phyloP scores from a whole-genome alignment of 371 early-diverging fungal genomes.

The Circinella umbellata region DNA sequence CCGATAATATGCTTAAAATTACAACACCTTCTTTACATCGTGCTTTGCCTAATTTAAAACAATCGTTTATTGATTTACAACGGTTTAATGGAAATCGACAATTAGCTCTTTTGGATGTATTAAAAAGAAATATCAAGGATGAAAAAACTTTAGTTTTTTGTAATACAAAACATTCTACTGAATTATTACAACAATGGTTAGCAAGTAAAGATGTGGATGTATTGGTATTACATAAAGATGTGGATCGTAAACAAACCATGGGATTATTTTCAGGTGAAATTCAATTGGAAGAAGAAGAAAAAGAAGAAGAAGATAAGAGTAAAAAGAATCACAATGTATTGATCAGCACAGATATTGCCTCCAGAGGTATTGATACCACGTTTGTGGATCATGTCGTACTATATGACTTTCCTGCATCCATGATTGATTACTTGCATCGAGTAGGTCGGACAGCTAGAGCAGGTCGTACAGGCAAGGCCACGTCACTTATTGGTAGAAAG shows the following conservation, averaged over 20 bases:
- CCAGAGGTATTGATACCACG: constrained; percentile 93
- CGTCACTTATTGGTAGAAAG: constrained; percentile 78
- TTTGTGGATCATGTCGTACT: constrained; percentile 91
- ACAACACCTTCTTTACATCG: constrained; percentile 87
- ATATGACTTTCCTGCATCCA: constrained; percentile 93
- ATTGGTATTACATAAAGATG: constrained; percentile 65
- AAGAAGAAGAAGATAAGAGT: not conserved
- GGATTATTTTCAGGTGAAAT: constrained; percentile 35
- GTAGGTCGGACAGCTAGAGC: constrained; percentile 95
- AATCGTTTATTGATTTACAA: constrained; percentile 76
- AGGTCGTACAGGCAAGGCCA: constrained; percentile 86
- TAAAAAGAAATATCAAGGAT: constrained; percentile 67
- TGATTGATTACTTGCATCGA: constrained; percentile 96
- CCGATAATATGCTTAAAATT: constrained; percentile 62
- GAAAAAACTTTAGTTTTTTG: constrained; percentile 82
- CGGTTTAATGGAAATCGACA: constrained; percentile 65
- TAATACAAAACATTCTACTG: constrained; percentile 76
- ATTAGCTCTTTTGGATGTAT: constrained; percentile 72
- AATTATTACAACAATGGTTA: constrained; percentile 65
- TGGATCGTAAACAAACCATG: constrained; percentile 50
- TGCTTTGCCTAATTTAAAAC: constrained; percentile 74
- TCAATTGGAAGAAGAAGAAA: constrained; percentile 17
- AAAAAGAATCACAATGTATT: constrained; percentile 52
- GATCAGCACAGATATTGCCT: constrained; percentile 95
- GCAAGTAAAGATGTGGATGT: constrained; percentile 60